Evolutionary conservation across 2,329 filamentous ascomycete genomes (phyloP).

Genomic region (Penicillium sp.): DNA sequence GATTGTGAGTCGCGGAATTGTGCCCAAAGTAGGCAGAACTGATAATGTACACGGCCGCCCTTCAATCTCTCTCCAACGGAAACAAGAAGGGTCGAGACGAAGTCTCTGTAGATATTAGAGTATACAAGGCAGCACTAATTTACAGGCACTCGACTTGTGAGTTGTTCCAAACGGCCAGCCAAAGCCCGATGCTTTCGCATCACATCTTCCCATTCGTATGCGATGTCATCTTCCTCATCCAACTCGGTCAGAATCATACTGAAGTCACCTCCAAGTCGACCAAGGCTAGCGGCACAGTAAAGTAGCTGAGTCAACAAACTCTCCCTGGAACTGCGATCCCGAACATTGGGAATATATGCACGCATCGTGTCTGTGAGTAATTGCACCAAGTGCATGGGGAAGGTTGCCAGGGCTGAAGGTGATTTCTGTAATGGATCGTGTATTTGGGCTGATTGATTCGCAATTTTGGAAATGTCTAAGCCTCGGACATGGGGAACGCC

Average conservation of each 20-base stretch:
- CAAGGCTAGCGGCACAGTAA: conserved; percentile 87
- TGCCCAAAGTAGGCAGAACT: too few species aligned
- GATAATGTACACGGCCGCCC: too few species aligned
- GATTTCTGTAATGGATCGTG: conserved; percentile 45
- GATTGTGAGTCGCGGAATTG: too few species aligned
- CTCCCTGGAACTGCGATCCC: conserved; percentile 72
- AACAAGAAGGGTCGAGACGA: too few species aligned
- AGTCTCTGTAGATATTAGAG: too few species aligned
- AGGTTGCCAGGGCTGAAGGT: conserved; percentile 73
- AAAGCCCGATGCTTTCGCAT: conserved; percentile 82
- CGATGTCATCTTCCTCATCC: conserved; percentile 44
- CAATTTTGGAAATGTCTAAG: conserved; percentile 16
- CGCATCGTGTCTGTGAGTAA: conserved; percentile 72
- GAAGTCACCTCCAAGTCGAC: conserved; percentile 86
- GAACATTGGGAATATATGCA: conserved; percentile 72
- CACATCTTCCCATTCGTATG: conserved; percentile 71
- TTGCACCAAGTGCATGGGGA: conserved; percentile 75
- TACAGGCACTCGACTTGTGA: conserved; percentile 26
- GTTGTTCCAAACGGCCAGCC: conserved; percentile 57
- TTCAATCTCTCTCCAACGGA: too few species aligned
- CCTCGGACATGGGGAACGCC: conserved; percentile 23
- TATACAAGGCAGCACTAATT: conserved; percentile 5
- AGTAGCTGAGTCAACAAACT: conserved; percentile 87
- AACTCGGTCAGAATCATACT: conserved; percentile 71
- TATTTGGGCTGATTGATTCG: conserved; percentile 19